A percentile compares a stretch with the other conserved stretches of the same genome.
Evolutionary conservation across 2,329 filamentous ascomycete genomes (phyloP).

Genomic region (Claviceps spartinae): DNA sequence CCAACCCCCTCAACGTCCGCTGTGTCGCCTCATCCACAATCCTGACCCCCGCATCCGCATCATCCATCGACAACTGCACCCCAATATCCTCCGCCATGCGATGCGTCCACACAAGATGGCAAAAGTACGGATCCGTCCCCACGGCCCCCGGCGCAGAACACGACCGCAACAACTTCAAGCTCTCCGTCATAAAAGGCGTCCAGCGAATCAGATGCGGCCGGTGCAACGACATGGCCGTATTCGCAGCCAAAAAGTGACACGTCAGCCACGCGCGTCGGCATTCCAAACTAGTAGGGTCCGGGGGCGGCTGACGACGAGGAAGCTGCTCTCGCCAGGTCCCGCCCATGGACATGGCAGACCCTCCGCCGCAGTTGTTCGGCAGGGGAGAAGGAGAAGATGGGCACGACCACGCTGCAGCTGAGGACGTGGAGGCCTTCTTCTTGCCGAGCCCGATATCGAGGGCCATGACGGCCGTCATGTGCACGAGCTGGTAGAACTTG

Average conservation of each 20-base stretch:
- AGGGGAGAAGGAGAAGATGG: too few species aligned
- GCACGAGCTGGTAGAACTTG: conserved; percentile 79
- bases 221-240: conserved; percentile 47
- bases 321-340: conserved; percentile 27
- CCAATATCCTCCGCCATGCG: conserved; percentile 55
- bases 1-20: conserved; percentile 50
- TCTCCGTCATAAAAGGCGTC: conserved; percentile 47
- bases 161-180: conserved; percentile 39
- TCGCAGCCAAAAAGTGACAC: conserved; percentile 45
- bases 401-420: too few species aligned
- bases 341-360: too few species aligned
- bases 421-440: conserved; percentile 7
- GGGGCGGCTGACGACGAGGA: conserved; percentile 26
- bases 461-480: conserved; percentile 69
- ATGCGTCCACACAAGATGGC: conserved; percentile 45
- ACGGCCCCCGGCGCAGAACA: conserved; percentile 34
- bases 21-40: conserved; percentile 51
- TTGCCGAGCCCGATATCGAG: conserved; percentile 68
- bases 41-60: conserved; percentile 38
- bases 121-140: conserved; percentile 43
- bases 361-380: too few species aligned
- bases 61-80: conserved; percentile 53
- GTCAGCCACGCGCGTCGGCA: conserved; percentile 44
- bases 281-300: conserved; percentile 41
- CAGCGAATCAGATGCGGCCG: conserved; percentile 47